Evolutionary conservation across 2,329 filamentous ascomycete genomes (phyloP), one percentile per base, ranked within the genome.

Genomic region (Shiraia sp.): DNA sequence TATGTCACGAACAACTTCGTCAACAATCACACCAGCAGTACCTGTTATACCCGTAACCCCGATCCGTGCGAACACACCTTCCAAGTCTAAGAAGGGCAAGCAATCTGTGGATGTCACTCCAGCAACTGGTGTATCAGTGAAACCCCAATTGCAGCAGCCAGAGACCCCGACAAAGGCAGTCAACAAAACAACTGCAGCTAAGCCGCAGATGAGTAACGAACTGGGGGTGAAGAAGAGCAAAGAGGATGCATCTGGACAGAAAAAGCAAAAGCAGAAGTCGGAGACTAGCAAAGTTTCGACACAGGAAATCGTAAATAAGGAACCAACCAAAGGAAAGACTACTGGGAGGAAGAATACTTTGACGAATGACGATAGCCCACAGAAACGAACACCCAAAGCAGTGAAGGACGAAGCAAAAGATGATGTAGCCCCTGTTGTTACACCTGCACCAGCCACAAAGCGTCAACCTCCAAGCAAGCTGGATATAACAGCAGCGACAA

Each of bases 401-500:
- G 6, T 30, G 27, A 3, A 16, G 59, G 67, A 49, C 33, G 28
- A 47, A 28, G 4, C 16, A 12, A 46, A 50, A 36, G 40, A 50
- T 8, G 30, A 19, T 14, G 28, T 32, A n/a, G 26, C 25, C 25
- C 12, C 49, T 33, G 37, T 36, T 34, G 36, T 42, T n/a, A 48
- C 44, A 8, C 44, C 55, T 6, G 28, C 32, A 10, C 29, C 52
- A 26, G 49, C 48, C 3, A 46, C 49, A 2, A 72, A 70, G 47
- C 61, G 68, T 24, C 68, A 75, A 40, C 72, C 67, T 42, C 74
- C 72, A 25, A 72, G 73, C 12, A 77, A 76, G 46, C 64, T 77
- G 10, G 73, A 77, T 41, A 76, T 77, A 22, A 58, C 68, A 34
- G 71, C 72, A 22, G 68, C 72, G 2, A 64, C 57, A 2, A 63